phyloP scores from a whole-genome alignment of 805 yeast genomes.

The Tetrapisispora phaffii region DNA sequence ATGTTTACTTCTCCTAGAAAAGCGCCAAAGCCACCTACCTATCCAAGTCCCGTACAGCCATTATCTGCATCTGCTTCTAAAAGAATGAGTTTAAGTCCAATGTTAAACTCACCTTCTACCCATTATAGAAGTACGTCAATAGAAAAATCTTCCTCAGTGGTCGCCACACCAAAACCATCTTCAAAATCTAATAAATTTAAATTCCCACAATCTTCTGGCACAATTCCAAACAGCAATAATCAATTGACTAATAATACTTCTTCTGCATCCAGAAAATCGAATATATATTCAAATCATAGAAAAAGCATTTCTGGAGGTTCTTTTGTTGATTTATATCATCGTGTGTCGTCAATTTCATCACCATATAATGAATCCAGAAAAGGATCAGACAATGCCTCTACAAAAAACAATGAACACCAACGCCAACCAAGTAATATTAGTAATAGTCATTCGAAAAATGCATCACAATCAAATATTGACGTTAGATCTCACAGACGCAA shows the following conservation, averaged over 20 bases:
- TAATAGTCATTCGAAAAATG: constrained; percentile 7
- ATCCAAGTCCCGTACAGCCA: constrained; percentile 36
- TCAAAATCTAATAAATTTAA: constrained; percentile 1
- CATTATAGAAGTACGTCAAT: background rate
- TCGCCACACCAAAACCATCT: background rate
- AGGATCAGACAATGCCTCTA: constrained; percentile 2
- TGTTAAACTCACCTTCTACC: background rate
- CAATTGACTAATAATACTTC: constrained; percentile 6
- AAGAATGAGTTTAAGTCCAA: constrained; percentile 1
- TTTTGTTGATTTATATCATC: constrained; percentile 28
- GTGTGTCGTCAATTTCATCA: constrained; percentile 24
- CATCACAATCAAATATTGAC: constrained; percentile 15
- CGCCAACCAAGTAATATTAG: constrained; percentile 1
- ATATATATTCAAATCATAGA: constrained; percentile 18
- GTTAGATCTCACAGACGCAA: constrained; percentile 43
- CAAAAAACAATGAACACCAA: constrained; percentile 4
- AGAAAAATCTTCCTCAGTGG: background rate
- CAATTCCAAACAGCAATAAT: background rate
- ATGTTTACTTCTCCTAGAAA: constrained; percentile 58
- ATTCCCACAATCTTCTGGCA: constrained; percentile 3
- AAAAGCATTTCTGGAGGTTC: constrained; percentile 28
- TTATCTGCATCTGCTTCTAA: constrained; percentile 7
- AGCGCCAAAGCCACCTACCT: constrained; percentile 60
- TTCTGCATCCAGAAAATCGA: constrained; percentile 6
- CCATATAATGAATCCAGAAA: background rate